Conservation (phyloP, 2,329 filamentous ascomycete species). For the Capronia americana region DNA sequence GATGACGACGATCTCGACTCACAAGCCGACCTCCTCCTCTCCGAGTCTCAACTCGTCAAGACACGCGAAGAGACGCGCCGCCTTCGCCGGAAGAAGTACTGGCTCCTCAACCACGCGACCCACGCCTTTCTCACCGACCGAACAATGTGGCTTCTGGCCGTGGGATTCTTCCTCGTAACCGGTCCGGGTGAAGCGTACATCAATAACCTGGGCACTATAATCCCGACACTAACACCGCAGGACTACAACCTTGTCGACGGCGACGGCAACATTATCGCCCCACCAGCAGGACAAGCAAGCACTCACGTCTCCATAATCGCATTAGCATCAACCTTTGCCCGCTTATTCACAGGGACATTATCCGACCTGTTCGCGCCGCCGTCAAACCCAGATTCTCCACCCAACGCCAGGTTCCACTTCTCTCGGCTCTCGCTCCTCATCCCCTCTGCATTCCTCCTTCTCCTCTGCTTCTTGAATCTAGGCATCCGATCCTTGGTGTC, state of each 20-base stretch:
- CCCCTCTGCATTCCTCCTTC: constrained; percentile 74
- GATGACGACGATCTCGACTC: constrained; percentile 49
- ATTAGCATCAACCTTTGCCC: constrained; percentile 85
- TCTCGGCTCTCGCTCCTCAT: constrained; percentile 84
- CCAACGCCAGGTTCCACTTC: constrained; percentile 51
- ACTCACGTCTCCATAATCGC: constrained; percentile 95
- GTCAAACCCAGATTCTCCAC: constrained; percentile 47
- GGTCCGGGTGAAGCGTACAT: constrained; percentile 98
- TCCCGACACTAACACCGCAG: constrained; percentile 78
- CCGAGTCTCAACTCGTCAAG: constrained; percentile 47
- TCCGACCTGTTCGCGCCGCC: constrained; percentile 81
- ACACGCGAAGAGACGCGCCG: constrained; percentile 59
- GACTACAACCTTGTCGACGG: constrained; percentile 62
- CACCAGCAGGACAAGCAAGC: constrained; percentile 67
- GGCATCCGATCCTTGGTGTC: constrained; percentile 77
- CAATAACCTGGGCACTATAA: constrained; percentile 94
- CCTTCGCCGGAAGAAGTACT: constrained; percentile 77
- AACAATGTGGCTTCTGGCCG: constrained; percentile 94
- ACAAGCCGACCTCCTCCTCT: constrained; percentile 54
- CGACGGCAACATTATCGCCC: constrained; percentile 43
- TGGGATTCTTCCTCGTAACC: constrained; percentile 89
- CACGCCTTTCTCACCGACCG: constrained; percentile 80
- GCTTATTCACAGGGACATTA: constrained; percentile 85
- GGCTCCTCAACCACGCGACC: constrained; percentile 91
- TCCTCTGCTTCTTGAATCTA: constrained; percentile 76